Percentiles rank a stretch among this genome's conserved stretches.
Conservation (phyloP, 1,284 basidiomycete genomes). For the Thecaphora frezii region DNA sequence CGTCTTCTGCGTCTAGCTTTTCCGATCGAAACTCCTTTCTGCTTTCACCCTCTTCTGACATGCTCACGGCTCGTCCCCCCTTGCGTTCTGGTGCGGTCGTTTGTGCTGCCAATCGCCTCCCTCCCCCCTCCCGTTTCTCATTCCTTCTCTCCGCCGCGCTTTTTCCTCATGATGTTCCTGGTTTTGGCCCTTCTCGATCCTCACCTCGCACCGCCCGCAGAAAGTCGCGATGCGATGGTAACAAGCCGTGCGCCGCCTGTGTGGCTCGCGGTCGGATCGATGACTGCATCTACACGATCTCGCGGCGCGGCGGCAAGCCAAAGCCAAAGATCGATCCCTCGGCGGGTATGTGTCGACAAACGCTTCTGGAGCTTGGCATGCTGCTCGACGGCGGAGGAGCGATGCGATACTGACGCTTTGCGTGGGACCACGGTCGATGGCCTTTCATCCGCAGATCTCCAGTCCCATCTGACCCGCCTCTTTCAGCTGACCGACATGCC, state of each 20-base stretch:
- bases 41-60: no score
- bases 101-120: no score
- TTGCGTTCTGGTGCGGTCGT: no score
- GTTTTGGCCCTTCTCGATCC: not conserved
- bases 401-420: not conserved
- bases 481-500: slow-evolving; percentile 47
- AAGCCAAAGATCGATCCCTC: slow-evolving; percentile 38
- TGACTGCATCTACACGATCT: slow-evolving; percentile 51
- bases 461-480: slow-evolving; percentile 44
- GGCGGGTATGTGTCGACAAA: not conserved
- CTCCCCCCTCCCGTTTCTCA: no score
- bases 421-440: no score
- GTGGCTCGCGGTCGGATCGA: slow-evolving; percentile 35
- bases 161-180: not conserved
- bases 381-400: not conserved
- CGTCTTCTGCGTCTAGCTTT: no score
- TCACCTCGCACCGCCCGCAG: not conserved
- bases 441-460: slow-evolving; percentile 13
- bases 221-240: slow-evolving; percentile 53
- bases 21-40: no score
- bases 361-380: not conserved
- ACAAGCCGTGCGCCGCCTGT: slow-evolving; percentile 49
- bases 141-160: no score
- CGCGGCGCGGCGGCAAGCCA: slow-evolving; percentile 51
- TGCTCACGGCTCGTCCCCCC: no score